Conservation (phyloP, 2,329 filamentous ascomycete species). For the Grosmannia clavigera region DNA sequence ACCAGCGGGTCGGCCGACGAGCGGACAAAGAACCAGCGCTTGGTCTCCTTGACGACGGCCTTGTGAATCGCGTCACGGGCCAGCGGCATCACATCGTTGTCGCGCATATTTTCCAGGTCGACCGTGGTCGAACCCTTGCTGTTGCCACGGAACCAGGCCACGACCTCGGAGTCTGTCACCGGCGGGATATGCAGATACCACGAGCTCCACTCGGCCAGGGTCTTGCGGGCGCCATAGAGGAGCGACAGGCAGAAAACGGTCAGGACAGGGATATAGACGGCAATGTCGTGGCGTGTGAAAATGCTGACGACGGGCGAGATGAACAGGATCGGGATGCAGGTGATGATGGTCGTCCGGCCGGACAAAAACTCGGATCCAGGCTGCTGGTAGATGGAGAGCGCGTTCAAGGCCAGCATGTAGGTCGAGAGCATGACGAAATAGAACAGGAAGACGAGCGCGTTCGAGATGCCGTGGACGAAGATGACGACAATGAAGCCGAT, state of each 20-base stretch:
- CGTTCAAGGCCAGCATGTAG: slow-evolving; percentile 39
- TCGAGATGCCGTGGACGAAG: slow-evolving; percentile 24
- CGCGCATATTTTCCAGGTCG: slow-evolving; percentile 29
- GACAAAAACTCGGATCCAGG: slow-evolving; percentile 40
- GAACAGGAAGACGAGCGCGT: slow-evolving; percentile 40
- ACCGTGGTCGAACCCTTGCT: slow-evolving; percentile 1
- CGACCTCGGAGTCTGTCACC: slow-evolving; percentile 33
- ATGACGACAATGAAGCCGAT: slow-evolving; percentile 31
- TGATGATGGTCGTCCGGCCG: slow-evolving; percentile 36
- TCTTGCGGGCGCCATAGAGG: slow-evolving; percentile 21
- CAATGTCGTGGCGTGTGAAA: slow-evolving; percentile 32
- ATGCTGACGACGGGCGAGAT: slow-evolving; percentile 38
- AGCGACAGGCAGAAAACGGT: slow-evolving; percentile 36
- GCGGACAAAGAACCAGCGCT: slow-evolving; percentile 22
- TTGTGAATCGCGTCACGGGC: slow-evolving; percentile 16
- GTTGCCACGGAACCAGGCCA: slow-evolving; percentile 25
- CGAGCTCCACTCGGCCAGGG: slow-evolving; percentile 33
- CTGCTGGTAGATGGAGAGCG: slow-evolving; percentile 33
- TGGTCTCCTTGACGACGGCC: slow-evolving; percentile 16
- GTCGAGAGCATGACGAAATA: slow-evolving; percentile 39
- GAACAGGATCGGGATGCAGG: slow-evolving; percentile 35
- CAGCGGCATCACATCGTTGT: slow-evolving; percentile 20
- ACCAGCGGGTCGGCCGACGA: slow-evolving; percentile 29
- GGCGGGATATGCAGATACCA: slow-evolving; percentile 34
- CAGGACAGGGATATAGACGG: slow-evolving; percentile 36